A percentile compares a stretch with the other conserved stretches of the same genome.
phyloP scores from a whole-genome alignment of 1,139 yeast genomes.

The Hansenula anomala region DNA sequence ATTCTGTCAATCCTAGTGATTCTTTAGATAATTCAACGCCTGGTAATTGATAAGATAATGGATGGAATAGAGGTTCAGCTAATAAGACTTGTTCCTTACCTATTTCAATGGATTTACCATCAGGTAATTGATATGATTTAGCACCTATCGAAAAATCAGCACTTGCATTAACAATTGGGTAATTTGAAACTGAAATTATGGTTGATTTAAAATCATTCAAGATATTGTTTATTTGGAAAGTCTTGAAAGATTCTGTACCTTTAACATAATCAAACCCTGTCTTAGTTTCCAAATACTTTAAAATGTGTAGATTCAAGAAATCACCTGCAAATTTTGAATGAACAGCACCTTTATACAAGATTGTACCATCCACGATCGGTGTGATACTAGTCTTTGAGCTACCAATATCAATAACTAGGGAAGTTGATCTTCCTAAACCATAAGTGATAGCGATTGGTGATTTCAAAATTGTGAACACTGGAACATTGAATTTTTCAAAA shows the following conservation, averaged over 20 bases:
- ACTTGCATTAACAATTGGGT: conserved; percentile 28
- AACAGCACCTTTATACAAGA: conserved; percentile 53
- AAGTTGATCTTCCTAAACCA: conserved; percentile 63
- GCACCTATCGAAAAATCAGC: conserved; percentile 19
- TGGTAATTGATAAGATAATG: conserved; percentile 34
- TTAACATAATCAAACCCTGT: conserved; percentile 15
- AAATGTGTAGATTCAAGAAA: conserved; percentile 51
- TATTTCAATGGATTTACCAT: conserved; percentile 32
- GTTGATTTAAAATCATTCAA: conserved; percentile 47
- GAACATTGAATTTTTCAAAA: conserved; percentile 60
- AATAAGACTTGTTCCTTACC: conserved; percentile 39
- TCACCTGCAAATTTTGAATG: conserved; percentile 69
- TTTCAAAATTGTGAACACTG: conserved; percentile 62
- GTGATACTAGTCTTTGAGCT: conserved; percentile 57
- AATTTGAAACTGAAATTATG: conserved; percentile 32
- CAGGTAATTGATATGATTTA: conserved; percentile 45
- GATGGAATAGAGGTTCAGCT: conserved; percentile 53
- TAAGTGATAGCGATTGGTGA: conserved; percentile 67
- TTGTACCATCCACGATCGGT: conserved; percentile 67
- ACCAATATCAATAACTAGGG: conserved; percentile 68
- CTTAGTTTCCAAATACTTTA: conserved; percentile 14
- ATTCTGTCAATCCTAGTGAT: conserved; percentile 41
- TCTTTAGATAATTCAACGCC: conserved; percentile 23
- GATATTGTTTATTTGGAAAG: conserved; percentile 37
- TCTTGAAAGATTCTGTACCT: conserved; percentile 42